Percentiles rank a stretch among this genome's conserved stretches.
Conservation (phyloP, 805 yeast species). For the Isabelozyma heimii region DNA sequence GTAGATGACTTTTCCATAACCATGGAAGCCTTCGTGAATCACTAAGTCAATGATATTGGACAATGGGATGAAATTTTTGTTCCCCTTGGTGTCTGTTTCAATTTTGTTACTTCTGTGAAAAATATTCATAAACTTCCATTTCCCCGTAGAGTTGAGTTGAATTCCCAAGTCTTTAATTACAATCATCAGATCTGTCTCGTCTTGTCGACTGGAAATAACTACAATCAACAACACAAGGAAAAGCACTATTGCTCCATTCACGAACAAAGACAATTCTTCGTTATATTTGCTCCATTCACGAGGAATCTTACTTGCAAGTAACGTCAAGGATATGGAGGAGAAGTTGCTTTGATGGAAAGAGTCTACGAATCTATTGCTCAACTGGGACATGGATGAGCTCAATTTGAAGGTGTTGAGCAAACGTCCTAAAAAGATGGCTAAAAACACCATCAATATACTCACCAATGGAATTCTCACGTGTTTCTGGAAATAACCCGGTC, state of each 20-base stretch:
- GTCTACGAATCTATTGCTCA: background rate
- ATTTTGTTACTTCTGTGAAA: conserved; percentile 6
- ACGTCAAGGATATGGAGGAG: background rate
- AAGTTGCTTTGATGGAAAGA: background rate
- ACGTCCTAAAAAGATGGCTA: background rate
- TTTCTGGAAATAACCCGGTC: conserved; percentile 1
- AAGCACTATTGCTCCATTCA: background rate
- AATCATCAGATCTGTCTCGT: conserved; percentile 40
- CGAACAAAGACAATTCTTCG: background rate
- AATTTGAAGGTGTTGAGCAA: background rate
- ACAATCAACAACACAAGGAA: conserved; percentile 9
- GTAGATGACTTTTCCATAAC: conserved; percentile 60
- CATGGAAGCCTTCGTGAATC: conserved; percentile 73
- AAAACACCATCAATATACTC: conserved; percentile 1
- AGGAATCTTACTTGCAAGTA: background rate
- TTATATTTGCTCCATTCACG: background rate
- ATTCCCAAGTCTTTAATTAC: conserved; percentile 47
- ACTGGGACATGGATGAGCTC: background rate
- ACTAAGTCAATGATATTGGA: conserved; percentile 60
- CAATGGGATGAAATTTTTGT: conserved; percentile 49
- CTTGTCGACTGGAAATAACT: conserved; percentile 20
- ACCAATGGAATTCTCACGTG: conserved; percentile 4
- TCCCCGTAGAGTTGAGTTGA: conserved; percentile 35
- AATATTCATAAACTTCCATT: conserved; percentile 14
- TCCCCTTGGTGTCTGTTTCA: background rate